These are phyloP conservation scores for Penicillium roqueforti DNA, from an alignment of 495 filamentous ascomycete species.

Conservation along the genomic window DNA sequence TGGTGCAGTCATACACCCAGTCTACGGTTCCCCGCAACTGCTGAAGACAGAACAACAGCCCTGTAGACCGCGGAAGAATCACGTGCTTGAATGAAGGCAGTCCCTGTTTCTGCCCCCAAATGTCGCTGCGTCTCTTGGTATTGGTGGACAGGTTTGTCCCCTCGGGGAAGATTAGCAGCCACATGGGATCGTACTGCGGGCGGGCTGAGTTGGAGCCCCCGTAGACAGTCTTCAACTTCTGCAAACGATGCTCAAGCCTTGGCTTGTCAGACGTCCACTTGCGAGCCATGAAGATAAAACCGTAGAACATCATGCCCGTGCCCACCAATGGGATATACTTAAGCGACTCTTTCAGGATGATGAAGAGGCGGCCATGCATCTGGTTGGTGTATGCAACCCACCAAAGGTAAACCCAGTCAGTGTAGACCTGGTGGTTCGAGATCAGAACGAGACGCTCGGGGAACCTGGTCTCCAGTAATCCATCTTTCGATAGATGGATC, in stretches of 20 bases:
- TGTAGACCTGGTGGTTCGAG: slow-evolving; percentile 67
- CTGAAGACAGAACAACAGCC: slow-evolving; percentile 59
- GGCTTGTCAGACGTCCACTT: slow-evolving; percentile 63
- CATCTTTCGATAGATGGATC: slow-evolving; percentile 51
- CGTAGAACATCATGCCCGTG: slow-evolving; percentile 64
- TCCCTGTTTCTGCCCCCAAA: slow-evolving; percentile 53
- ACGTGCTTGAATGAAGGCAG: slow-evolving; percentile 51
- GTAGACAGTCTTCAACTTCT: slow-evolving; percentile 53
- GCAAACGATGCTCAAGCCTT: slow-evolving; percentile 54
- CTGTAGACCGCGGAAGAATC: slow-evolving; percentile 60
- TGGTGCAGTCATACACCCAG: slow-evolving; percentile 66
- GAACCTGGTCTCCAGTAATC: slow-evolving; percentile 52
- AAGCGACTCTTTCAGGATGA: slow-evolving; percentile 65
- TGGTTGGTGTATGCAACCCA: slow-evolving; percentile 61
- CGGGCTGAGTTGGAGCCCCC: slow-evolving; percentile 47
- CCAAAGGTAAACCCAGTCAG: slow-evolving; percentile 70
- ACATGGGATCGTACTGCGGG: slow-evolving; percentile 60
- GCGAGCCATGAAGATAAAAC: slow-evolving; percentile 66
- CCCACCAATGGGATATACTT: slow-evolving; percentile 62
- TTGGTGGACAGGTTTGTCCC: slow-evolving; percentile 63
- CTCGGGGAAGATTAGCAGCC: slow-evolving; percentile 67
- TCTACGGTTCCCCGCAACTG: slow-evolving; percentile 58
- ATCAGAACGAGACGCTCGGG: slow-evolving; percentile 61
- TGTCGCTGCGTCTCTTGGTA: slow-evolving; percentile 50
- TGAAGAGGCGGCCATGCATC: slow-evolving; percentile 67